Evolutionary conservation across 257 asterid genomes (phyloP), one percentile per base, ranked within the genome.

Genomic region (Nicotiana noctiflora): DNA sequence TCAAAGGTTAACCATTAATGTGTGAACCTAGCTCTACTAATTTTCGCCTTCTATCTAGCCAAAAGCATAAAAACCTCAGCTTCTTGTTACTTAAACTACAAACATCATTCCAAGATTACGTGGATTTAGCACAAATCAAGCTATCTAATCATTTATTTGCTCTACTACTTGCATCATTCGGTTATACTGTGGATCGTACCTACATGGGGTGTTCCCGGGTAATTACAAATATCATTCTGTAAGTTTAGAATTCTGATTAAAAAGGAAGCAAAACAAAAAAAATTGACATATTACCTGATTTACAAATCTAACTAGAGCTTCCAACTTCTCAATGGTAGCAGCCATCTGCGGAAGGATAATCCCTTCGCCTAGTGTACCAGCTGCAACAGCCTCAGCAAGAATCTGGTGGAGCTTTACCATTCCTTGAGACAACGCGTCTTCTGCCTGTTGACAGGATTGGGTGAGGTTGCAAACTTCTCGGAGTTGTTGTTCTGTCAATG

Each of bases 391-490:
- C 27, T 90, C 91, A 3, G 89, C 89, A 6, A 92, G 81, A 81
- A 86, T 85, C 34, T 87, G 88, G 79, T 91, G 97, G 65, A 92
- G 94, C 81, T 86, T 90, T 1, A 90, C 97, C 95, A 92, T 88
- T 75, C 99, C 99, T 72, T 90, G 96, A 18, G 99, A 83, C 82
- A 95, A 84, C 10, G 99, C 98, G 82, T 95, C 99, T 77, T 95
- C 99, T 34, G 90, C 90, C 88, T 95, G 99, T 86, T 92, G 96
- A 84, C 98, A 93, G 23, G 94, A 88, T 75, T 89, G 97, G 62
- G 80, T 80, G 17, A 95, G 97, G 46, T 83, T 88, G 18, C 79
- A 4, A 63, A 94, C 82, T 2, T 89, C 91, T 72, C 55, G 23
- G 11, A 75, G 59, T 78, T 93, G 98, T 64, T 89, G 89, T n/a